A percentile compares a stretch with the other conserved stretches of the same genome.
These are phyloP conservation scores for Nitzschia sp. DNA, from an alignment of 108 stramenopile species.

Conservation along the genomic window DNA sequence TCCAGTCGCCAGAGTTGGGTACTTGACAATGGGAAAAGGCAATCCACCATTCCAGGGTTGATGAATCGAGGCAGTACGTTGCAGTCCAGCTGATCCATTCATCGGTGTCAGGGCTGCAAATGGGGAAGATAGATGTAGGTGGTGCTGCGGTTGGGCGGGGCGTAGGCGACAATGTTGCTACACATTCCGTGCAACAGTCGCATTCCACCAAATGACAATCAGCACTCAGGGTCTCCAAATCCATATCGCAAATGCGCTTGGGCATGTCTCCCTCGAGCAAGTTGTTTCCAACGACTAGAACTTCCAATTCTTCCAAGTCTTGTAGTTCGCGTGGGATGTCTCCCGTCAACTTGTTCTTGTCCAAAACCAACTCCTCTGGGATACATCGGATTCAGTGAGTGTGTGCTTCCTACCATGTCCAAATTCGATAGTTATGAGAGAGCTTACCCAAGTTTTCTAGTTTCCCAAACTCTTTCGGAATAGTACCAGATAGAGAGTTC, in stretches of 20 bases:
- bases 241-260: neutral
- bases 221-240: neutral
- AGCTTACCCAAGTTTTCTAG: constrained; percentile 19
- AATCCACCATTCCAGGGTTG: neutral
- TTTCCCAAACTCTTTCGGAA: constrained; percentile 28
- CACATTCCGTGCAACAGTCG: constrained; percentile 1
- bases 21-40: constrained; percentile 8
- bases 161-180: neutral
- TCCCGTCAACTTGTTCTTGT: neutral
- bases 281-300: neutral
- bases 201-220: constrained; percentile 11
- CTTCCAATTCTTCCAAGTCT: neutral
- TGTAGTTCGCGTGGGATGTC: neutral
- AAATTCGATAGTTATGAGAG: too few relatives aligned
- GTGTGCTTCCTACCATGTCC: too few relatives aligned
- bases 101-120: neutral
- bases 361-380: too few relatives aligned
- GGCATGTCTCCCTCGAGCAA: neutral
- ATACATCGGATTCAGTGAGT: neutral
- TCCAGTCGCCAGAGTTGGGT: neutral
- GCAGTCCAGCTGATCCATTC: neutral
- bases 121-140: neutral
- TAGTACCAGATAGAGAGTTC: constrained; percentile 22
- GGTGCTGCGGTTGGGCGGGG: neutral
- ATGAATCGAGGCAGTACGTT: neutral